phyloP scores from a whole-genome alignment of 768 basidiomycete species.

The Serendipita indica region DNA sequence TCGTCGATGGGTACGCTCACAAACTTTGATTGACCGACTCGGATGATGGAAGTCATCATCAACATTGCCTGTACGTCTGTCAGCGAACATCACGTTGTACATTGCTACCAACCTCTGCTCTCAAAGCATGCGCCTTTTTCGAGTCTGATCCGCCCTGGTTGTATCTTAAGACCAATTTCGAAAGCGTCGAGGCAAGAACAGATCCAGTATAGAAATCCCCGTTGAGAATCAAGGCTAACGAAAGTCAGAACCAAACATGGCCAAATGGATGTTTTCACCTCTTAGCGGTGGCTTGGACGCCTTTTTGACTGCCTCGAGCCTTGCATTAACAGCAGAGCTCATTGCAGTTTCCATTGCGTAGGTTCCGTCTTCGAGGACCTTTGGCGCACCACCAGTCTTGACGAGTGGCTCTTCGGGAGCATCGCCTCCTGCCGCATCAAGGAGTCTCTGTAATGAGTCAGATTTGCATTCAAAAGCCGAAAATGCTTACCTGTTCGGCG shows the following conservation, averaged over 20 bases:
- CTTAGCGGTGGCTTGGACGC: conserved; percentile 83
- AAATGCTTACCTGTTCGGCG: conserved; percentile 48
- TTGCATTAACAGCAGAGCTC: conserved; percentile 36
- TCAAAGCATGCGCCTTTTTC: conserved; percentile 51
- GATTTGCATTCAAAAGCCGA: neutral
- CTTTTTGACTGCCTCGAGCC: conserved; percentile 68
- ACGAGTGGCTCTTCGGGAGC: conserved; percentile 28
- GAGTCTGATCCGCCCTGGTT: conserved; percentile 36
- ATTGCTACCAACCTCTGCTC: conserved; percentile 54
- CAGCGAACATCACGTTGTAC: neutral
- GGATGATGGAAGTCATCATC: conserved; percentile 93
- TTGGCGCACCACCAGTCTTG: conserved; percentile 39
- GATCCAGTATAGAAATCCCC: conserved; percentile 97
- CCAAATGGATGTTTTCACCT: conserved; percentile 26
- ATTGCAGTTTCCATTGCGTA: conserved; percentile 96
- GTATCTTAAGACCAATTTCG: conserved; percentile 78
- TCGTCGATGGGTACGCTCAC: conserved; percentile 93
- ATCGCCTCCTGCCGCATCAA: conserved; percentile 59
- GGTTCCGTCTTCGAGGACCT: conserved; percentile 87
- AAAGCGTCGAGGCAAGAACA: conserved; percentile 76
- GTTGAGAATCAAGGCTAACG: conserved; percentile 67
- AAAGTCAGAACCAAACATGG: neutral
- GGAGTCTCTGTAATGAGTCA: conserved; percentile 36
- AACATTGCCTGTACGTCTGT: conserved; percentile 58
- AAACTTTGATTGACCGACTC: conserved; percentile 94